These are phyloP conservation scores for Phaeosphaeriaceae sp. DNA, from an alignment of 2,329 filamentous ascomycete species.

Conservation along the genomic window DNA sequence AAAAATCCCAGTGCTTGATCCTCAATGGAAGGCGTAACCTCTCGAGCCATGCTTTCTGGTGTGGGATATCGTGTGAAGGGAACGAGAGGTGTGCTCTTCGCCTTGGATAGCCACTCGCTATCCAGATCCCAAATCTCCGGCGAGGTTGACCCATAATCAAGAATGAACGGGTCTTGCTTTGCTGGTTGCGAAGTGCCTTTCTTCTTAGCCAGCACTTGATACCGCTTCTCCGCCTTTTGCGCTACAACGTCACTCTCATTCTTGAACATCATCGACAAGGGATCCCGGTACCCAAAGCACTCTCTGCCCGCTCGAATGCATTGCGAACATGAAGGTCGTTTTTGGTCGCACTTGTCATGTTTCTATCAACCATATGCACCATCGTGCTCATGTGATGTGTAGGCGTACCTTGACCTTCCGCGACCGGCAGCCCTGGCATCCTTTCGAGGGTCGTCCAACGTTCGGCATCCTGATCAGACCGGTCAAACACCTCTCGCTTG, in stretches of 20 bases:
- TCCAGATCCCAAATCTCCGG: conserved; percentile 2
- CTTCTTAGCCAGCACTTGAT: conserved; percentile 30
- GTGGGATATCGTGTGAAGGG: conserved; percentile 16
- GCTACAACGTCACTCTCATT: conserved; percentile 37
- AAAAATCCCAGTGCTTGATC: conserved; percentile 42
- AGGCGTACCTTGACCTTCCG: conserved; percentile 28
- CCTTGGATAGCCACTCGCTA: not conserved
- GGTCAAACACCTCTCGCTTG: not conserved
- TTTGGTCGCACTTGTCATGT: conserved; percentile 38
- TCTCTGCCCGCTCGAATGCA: conserved; percentile 35
- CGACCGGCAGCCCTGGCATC: conserved; percentile 34
- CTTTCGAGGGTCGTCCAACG: conserved; percentile 33
- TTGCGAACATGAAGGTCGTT: conserved; percentile 43
- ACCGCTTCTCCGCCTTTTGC: conserved; percentile 32
- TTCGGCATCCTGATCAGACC: conserved; percentile 23
- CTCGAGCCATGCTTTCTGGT: conserved; percentile 16
- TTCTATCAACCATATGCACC: not conserved
- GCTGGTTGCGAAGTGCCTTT: conserved; percentile 2
- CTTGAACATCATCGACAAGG: conserved; percentile 40
- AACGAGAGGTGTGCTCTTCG: not conserved
- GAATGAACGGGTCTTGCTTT: not conserved
- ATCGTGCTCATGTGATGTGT: not conserved
- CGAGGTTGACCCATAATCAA: not conserved
- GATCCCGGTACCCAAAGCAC: conserved; percentile 43
- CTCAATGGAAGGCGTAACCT: conserved; percentile 31